Evolutionary conservation across 169 alveolate genomes (phyloP).

Genomic region (Miamiensis avidus): DNA sequence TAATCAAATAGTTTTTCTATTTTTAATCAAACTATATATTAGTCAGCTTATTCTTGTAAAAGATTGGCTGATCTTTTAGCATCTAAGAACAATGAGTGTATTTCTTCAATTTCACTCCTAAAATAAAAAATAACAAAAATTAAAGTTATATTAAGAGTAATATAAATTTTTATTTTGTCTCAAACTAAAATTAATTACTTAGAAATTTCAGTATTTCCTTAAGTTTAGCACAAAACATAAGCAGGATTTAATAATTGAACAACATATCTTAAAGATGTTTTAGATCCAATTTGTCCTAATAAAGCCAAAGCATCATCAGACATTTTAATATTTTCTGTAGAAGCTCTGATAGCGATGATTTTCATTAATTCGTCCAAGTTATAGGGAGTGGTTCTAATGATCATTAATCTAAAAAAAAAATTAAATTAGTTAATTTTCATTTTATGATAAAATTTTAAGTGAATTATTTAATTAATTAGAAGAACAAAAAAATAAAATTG

Average conservation of each 20-base stretch:
- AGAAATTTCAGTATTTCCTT: conserved; percentile 90
- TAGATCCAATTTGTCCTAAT: conserved; percentile 96
- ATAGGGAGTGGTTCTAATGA: conserved; percentile 98
- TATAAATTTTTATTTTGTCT: neutral
- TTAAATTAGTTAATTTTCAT: too few species aligned
- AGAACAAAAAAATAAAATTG: neutral
- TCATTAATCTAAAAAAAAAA: conserved; percentile 85
- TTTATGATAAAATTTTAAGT: too few species aligned
- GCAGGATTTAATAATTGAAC: conserved; percentile 97
- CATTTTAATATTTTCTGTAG: conserved; percentile 94
- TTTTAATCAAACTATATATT: conserved; percentile 80
- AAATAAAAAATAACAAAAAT: neutral
- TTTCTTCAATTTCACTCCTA: conserved; percentile 92
- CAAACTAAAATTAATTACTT: conserved; percentile 12
- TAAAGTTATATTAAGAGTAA: neutral
- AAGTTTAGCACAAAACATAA: conserved; percentile 92
- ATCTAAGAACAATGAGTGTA: conserved; percentile 95
- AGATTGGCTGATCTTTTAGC: conserved; percentile 96
- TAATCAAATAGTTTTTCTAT: too few species aligned
- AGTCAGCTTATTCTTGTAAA: conserved; percentile 92
- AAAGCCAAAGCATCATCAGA: conserved; percentile 96
- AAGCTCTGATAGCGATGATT: conserved; percentile 96
- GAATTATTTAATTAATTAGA: neutral
- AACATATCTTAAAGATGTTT: conserved; percentile 95
- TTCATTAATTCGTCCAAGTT: conserved; percentile 91